These are phyloP conservation scores for Aspergillus sclerotiicarbonarius DNA, from an alignment of 495 filamentous ascomycete species.

Conservation along the genomic window DNA sequence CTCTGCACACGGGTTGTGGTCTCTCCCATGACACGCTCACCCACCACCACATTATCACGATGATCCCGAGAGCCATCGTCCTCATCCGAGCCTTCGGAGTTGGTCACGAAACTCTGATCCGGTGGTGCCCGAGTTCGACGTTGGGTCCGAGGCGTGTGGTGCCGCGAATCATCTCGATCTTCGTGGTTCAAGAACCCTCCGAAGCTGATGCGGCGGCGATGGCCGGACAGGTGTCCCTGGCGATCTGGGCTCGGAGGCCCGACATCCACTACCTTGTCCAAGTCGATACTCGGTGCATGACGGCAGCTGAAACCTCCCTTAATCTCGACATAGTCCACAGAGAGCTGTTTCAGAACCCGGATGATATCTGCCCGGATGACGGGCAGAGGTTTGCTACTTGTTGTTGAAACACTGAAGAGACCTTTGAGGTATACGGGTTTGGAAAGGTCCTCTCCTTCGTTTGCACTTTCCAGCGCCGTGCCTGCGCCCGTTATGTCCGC, in stretches of 20 bases:
- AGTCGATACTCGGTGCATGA: constrained; percentile 84
- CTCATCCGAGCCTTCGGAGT: constrained; percentile 77
- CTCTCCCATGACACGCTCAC: constrained; percentile 63
- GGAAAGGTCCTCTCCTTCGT: constrained; percentile 55
- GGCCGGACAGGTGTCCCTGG: constrained; percentile 53
- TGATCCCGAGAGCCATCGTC: constrained; percentile 48
- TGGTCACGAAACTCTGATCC: constrained; percentile 69
- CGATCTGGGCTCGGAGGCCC: constrained; percentile 54
- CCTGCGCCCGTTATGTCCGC: constrained; percentile 46
- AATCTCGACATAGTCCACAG: constrained; percentile 90
- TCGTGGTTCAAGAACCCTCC: constrained; percentile 65
- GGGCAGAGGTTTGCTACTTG: constrained; percentile 82
- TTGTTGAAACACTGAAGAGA: constrained; percentile 95
- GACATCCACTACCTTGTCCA: constrained; percentile 65
- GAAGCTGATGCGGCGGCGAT: constrained; percentile 80
- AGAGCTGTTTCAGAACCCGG: constrained; percentile 78
- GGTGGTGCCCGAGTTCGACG: constrained; percentile 46
- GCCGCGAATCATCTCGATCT: constrained; percentile 44
- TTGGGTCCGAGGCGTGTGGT: constrained; percentile 26
- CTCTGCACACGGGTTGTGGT: constrained; percentile 84
- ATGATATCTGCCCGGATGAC: constrained; percentile 90
- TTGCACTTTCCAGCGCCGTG: constrained; percentile 52
- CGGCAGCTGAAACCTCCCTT: constrained; percentile 88
- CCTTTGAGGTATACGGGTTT: constrained; percentile 98
- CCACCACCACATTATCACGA: constrained; percentile 38